phyloP scores from a whole-genome alignment of 306 rosid genomes.

The Leucaena leucocephala region DNA sequence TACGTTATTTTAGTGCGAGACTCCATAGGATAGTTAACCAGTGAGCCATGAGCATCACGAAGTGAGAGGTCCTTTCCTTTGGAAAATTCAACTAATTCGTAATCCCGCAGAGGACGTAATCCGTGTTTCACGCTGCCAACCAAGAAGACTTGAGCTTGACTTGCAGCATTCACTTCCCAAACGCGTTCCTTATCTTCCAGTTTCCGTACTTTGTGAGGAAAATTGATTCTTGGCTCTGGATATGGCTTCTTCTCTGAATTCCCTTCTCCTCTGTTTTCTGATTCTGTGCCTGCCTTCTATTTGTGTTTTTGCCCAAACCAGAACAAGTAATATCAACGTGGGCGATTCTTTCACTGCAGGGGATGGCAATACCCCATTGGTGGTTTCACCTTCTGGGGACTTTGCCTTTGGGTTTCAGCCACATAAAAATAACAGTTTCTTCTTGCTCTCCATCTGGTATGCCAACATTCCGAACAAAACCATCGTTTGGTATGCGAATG shows the following conservation, averaged over 20 bases:
- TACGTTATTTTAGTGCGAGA: neutral
- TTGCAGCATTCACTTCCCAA: neutral
- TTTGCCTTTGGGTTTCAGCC: slow-evolving; percentile 63
- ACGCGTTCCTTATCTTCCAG: too few relatives aligned
- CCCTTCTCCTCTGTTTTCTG: neutral
- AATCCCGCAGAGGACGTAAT: neutral
- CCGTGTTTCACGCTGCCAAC: too few relatives aligned
- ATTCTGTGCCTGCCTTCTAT: slow-evolving; percentile 7
- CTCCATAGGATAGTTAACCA: neutral
- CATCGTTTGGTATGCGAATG: slow-evolving; percentile 56
- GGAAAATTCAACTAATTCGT: neutral
- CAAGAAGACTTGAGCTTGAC: neutral
- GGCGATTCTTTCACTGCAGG: slow-evolving; percentile 44
- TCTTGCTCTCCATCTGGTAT: slow-evolving; percentile 66
- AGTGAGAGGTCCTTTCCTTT: too few relatives aligned
- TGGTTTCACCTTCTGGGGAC: slow-evolving; percentile 58
- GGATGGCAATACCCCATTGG: slow-evolving; percentile 40
- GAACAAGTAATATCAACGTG: slow-evolving; percentile 3
- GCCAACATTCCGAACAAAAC: slow-evolving; percentile 41
- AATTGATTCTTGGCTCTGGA: neutral
- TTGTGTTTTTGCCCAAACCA: slow-evolving; percentile 42
- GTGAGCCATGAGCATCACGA: neutral
- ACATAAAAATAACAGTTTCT: neutral
- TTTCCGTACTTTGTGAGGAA: neutral
- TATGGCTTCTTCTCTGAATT: neutral